Conservation (phyloP, 129 eudicot species). For the Smallanthus sonchifolius region DNA sequence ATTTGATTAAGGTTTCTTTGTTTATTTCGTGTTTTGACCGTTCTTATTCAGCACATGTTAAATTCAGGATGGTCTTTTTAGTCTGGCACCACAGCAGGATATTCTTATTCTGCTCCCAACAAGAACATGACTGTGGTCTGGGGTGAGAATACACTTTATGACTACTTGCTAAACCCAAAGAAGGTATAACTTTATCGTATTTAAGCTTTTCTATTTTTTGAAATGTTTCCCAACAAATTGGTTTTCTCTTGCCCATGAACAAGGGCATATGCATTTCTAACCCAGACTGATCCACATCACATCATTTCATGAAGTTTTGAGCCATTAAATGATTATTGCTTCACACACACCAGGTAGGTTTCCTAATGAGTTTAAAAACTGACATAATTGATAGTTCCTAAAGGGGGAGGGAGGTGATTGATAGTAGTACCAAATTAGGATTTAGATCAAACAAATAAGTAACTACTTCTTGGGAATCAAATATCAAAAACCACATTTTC, state of each 20-base stretch:
- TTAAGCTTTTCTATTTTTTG: neutral
- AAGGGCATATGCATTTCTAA: neutral
- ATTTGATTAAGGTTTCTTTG: neutral
- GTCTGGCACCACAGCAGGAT: conserved; percentile 85
- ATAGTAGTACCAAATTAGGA: neutral
- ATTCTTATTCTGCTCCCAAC: conserved; percentile 81
- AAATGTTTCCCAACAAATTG: neutral
- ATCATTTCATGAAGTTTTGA: neutral
- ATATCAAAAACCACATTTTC: neutral
- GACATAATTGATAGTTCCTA: neutral
- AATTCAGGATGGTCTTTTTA: conserved; percentile 79
- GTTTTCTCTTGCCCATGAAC: neutral
- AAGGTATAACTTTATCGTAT: conserved; percentile 42
- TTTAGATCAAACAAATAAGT: neutral
- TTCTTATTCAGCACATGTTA: neutral
- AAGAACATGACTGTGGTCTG: conserved; percentile 70
- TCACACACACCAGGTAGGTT: neutral
- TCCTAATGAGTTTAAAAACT: neutral
- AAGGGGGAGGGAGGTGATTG: neutral
- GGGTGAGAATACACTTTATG: conserved; percentile 80
- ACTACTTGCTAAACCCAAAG: conserved; percentile 83
- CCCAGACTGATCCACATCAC: neutral
- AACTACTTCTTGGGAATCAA: neutral
- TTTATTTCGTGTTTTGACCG: neutral
- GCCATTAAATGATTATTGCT: neutral